Percentiles rank a stretch among this genome's conserved stretches.
Evolutionary conservation across 495 filamentous ascomycete species (phyloP).

Genomic region (Penicillium alfredii): DNA sequence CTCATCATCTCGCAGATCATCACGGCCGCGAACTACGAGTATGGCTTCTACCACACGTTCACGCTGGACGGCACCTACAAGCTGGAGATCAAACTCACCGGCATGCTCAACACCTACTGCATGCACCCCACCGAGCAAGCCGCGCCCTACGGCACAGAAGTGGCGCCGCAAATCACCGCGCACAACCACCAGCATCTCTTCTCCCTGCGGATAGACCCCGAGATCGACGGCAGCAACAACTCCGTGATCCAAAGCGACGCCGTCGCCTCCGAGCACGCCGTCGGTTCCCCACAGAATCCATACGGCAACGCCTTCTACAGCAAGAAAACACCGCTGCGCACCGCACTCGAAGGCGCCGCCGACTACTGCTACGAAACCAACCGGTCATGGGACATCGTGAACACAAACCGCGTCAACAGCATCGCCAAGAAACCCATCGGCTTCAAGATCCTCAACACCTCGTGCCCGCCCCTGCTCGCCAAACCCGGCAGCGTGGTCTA

Average conservation of each 20-base stretch:
- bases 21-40: slow-evolving; percentile 60
- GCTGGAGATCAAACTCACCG: slow-evolving; percentile 45
- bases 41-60: slow-evolving; percentile 51
- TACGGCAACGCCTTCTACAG: slow-evolving; percentile 47
- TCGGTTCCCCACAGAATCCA: slow-evolving; percentile 37
- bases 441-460: slow-evolving; percentile 37
- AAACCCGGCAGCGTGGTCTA: slow-evolving; percentile 34
- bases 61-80: slow-evolving; percentile 46
- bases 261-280: slow-evolving; percentile 27
- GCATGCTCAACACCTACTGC: slow-evolving; percentile 40
- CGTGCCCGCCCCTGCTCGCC: slow-evolving; percentile 28
- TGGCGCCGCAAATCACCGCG: slow-evolving; percentile 39
- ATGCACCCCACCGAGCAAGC: slow-evolving; percentile 42
- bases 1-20: slow-evolving; percentile 63
- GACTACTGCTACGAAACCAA: slow-evolving; percentile 44
- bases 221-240: slow-evolving; percentile 48
- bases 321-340: slow-evolving; percentile 40
- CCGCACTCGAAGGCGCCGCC: slow-evolving; percentile 33
- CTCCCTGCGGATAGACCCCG: slow-evolving; percentile 48
- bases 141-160: slow-evolving; percentile 44
- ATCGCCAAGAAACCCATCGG: slow-evolving; percentile 33
- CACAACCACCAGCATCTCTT: slow-evolving; percentile 53
- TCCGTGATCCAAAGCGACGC: slow-evolving; percentile 46
- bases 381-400: slow-evolving; percentile 46
- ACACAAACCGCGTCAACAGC: slow-evolving; percentile 37